Conservation (phyloP, 179 eudicot species). For the Actinidia arguta region DNA sequence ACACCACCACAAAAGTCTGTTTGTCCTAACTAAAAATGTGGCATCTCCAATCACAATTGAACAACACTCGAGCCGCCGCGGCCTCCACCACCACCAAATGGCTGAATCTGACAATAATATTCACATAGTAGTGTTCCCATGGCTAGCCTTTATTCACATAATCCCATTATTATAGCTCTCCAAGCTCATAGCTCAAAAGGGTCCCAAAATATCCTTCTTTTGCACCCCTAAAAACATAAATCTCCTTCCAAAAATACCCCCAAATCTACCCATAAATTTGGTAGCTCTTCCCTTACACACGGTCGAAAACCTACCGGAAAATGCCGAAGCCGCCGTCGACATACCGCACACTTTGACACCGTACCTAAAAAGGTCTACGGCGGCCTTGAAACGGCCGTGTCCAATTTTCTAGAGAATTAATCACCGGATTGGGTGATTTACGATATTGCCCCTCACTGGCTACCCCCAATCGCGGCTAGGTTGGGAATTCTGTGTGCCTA, state of each 20-base stretch:
- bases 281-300: constrained; percentile 15
- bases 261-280: neutral
- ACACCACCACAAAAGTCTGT: too few species aligned
- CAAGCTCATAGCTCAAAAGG: constrained; percentile 7
- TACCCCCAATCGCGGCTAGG: neutral
- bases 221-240: neutral
- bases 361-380: constrained; percentile 15
- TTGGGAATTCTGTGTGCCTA: neutral
- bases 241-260: neutral
- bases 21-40: too few species aligned
- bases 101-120: constrained; percentile 4
- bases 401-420: neutral
- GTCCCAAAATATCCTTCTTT: neutral
- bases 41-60: too few species aligned
- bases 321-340: constrained; percentile 39
- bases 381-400: neutral
- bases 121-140: constrained; percentile 6
- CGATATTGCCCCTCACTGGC: neutral
- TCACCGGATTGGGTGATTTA: constrained; percentile 17
- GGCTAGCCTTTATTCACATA: constrained; percentile 14
- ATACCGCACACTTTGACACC: constrained; percentile 18
- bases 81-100: neutral
- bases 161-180: neutral
- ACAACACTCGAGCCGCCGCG: too few species aligned
- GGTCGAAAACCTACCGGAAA: constrained; percentile 22